Evolutionary conservation across 1,139 yeast species (phyloP).

Genomic region (Scheffersomyces illinoinensis): DNA sequence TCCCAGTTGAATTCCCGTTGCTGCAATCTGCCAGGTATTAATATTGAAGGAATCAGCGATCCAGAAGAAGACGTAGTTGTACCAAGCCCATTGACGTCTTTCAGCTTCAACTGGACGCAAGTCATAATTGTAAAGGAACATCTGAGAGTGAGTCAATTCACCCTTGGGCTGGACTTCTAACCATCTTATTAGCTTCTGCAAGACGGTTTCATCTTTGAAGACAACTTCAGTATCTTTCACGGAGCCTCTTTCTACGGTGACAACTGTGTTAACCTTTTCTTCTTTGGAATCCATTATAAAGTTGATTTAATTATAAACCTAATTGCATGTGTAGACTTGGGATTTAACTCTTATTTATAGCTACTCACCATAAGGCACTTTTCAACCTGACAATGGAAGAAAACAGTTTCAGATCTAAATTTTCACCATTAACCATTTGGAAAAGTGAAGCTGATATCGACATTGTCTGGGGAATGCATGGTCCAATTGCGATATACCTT

Average conservation of each 20-base stretch:
- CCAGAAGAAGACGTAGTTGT: constrained; percentile 78
- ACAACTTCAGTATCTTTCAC: not conserved
- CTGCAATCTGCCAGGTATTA: constrained; percentile 89
- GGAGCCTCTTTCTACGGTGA: not conserved
- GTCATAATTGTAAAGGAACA: constrained; percentile 70
- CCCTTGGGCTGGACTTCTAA: constrained; percentile 28
- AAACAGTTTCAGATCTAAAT: not conserved
- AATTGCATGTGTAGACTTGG: not conserved
- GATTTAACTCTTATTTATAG: not conserved
- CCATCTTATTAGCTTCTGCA: constrained; percentile 3
- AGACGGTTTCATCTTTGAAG: constrained; percentile 1
- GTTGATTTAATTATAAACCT: not conserved
- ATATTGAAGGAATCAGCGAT: constrained; percentile 84
- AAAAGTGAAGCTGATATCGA: not conserved
- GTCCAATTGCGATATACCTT: not conserved
- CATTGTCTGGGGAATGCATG: not conserved
- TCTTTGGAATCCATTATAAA: not conserved
- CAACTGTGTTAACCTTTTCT: not conserved
- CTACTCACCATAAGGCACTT: not conserved
- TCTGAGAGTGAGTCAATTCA: constrained; percentile 46
- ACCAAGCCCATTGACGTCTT: constrained; percentile 80
- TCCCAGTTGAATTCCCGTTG: constrained; percentile 67
- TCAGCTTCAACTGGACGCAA: constrained; percentile 71
- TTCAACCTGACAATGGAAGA: not conserved
- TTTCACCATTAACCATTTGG: not conserved